A percentile compares a stretch with the other conserved stretches of the same genome.
phyloP scores from a whole-genome alignment of 2,329 filamentous ascomycete species.

The Diaporthe ampelina region DNA sequence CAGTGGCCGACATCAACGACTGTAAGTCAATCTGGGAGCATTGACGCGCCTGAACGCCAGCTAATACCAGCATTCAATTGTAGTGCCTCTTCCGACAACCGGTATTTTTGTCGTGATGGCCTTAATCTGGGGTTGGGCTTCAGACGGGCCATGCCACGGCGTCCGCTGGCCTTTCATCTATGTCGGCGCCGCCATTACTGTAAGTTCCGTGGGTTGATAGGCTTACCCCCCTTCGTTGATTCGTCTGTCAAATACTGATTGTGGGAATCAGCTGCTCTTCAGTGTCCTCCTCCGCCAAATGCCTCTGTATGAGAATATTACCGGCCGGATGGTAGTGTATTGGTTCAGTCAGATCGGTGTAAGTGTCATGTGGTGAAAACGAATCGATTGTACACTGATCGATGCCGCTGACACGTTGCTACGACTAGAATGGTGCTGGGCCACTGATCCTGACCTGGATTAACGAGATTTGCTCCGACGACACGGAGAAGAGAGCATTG shows the following conservation, averaged over 20 bases:
- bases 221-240: no score
- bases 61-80: not conserved
- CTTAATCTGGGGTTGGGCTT: constrained; percentile 54
- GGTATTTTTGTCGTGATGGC: constrained; percentile 54
- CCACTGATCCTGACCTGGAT: constrained; percentile 55
- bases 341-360: constrained; percentile 55
- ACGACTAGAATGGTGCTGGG: constrained; percentile 50
- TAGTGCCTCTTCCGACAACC: constrained; percentile 50
- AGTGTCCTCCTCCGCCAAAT: constrained; percentile 51
- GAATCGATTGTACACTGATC: not conserved
- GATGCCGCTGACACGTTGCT: not conserved
- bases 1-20: constrained; percentile 53
- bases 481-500: constrained; percentile 50
- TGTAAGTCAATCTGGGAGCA: constrained; percentile 44
- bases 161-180: constrained; percentile 56
- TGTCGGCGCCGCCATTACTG: constrained; percentile 52
- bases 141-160: constrained; percentile 51
- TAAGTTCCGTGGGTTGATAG: constrained; percentile 40
- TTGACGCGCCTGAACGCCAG: rapidly evolving
- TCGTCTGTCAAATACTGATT: not conserved
- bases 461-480: constrained; percentile 51
- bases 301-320: constrained; percentile 53
- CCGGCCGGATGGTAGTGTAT: constrained; percentile 53
- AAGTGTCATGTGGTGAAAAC: constrained; percentile 38
- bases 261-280: constrained; percentile 48